Conservation (phyloP, 176 grass and related monocot species). For the Phoenix roebelenii region DNA sequence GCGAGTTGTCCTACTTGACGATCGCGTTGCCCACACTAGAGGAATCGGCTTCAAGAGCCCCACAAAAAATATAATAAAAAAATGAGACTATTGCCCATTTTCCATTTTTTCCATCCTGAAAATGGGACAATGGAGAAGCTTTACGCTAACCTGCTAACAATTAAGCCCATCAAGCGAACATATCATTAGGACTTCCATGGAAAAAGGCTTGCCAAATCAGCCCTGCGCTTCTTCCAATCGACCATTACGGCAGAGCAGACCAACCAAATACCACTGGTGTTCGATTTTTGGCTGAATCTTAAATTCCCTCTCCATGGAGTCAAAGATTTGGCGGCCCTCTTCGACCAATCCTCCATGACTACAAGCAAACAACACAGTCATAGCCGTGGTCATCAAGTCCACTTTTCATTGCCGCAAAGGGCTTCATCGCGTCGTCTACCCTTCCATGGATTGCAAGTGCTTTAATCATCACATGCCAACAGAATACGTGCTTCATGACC, state of each 20-base stretch:
- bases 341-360: slow-evolving; percentile 20
- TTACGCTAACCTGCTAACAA: too few relatives aligned
- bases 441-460: slow-evolving; percentile 24
- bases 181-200: too few relatives aligned
- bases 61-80: too few relatives aligned
- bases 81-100: too few relatives aligned
- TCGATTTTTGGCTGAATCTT: slow-evolving; percentile 16
- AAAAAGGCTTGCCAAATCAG: too few relatives aligned
- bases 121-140: too few relatives aligned
- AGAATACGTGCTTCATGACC: slow-evolving; percentile 32
- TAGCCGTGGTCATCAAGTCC: slow-evolving; percentile 33
- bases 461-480: slow-evolving; percentile 53
- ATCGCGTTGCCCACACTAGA: too few relatives aligned
- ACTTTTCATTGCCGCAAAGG: slow-evolving; percentile 27
- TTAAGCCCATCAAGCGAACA: too few relatives aligned
- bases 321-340: slow-evolving; percentile 21
- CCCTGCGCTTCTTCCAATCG: slow-evolving; percentile 25
- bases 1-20: too few relatives aligned
- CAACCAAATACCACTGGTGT: slow-evolving; percentile 36
- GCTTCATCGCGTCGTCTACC: slow-evolving; percentile 21
- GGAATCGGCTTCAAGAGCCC: too few relatives aligned
- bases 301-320: slow-evolving; percentile 25
- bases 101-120: too few relatives aligned
- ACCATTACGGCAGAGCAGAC: slow-evolving; percentile 29
- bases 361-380: slow-evolving; percentile 28